phyloP scores from a whole-genome alignment of 768 basidiomycete genomes.

The Holtermanniella nyarrowii region DNA sequence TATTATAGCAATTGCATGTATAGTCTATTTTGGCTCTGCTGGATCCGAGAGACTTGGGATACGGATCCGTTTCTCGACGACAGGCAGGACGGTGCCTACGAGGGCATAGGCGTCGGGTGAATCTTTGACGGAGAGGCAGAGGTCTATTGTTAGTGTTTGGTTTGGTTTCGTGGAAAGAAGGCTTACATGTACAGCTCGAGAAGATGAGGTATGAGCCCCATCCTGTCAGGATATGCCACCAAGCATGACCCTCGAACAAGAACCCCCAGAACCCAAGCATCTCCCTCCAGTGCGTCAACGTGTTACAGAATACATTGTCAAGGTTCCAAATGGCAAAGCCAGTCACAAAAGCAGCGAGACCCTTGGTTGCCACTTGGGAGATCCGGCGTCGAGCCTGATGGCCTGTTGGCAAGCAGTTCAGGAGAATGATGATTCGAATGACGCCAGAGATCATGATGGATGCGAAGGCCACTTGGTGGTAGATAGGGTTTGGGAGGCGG shows the following conservation, averaged over 20 bases:
- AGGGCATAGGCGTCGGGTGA: slow-evolving; percentile 18
- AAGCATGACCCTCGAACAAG: slow-evolving; percentile 28
- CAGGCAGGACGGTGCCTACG: slow-evolving; percentile 6
- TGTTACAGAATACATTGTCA: slow-evolving; percentile 63
- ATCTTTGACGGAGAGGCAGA: slow-evolving; percentile 23
- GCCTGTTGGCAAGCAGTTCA: slow-evolving; percentile 44
- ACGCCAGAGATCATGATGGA: slow-evolving; percentile 48
- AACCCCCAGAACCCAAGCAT: slow-evolving; percentile 18
- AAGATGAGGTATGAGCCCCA: slow-evolving; percentile 32
- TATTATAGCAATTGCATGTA: neutral
- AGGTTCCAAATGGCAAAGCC: slow-evolving; percentile 72
- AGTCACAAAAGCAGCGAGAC: slow-evolving; percentile 50
- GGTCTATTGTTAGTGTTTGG: slow-evolving; percentile 12
- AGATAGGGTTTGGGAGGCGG: slow-evolving; percentile 62
- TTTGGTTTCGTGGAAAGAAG: neutral
- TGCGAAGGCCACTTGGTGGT: slow-evolving; percentile 68
- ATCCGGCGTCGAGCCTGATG: slow-evolving; percentile 41
- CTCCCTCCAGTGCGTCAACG: slow-evolving; percentile 13
- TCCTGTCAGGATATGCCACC: slow-evolving; percentile 36
- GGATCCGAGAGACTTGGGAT: neutral
- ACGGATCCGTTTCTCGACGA: slow-evolving; percentile 1
- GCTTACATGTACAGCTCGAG: slow-evolving; percentile 31
- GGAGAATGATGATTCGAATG: slow-evolving; percentile 48
- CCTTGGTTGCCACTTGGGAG: slow-evolving; percentile 45
- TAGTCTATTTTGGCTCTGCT: neutral